Percentiles rank a stretch among this genome's conserved stretches.
Conservation (phyloP, 108 stramenopile species). For the Fragilariopsis cylindrus region DNA sequence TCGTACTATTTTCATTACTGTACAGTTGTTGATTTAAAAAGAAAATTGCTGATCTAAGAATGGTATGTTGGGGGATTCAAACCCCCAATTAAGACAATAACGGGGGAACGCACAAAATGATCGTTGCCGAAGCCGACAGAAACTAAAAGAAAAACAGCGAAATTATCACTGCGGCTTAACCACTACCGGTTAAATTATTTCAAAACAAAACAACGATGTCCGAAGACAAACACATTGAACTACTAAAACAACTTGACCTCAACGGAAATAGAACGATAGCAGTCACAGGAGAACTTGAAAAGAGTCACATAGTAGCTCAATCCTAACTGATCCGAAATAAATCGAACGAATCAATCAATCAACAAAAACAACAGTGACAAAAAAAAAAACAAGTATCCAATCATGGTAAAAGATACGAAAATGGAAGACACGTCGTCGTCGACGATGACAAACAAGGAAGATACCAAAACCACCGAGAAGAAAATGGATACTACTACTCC, state of each 20-base stretch:
- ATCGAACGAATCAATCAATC: neutral
- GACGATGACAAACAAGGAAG: constrained; percentile 9
- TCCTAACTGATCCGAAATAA: neutral
- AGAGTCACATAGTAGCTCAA: neutral
- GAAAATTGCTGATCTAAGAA: no score
- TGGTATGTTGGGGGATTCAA: constrained; percentile 5
- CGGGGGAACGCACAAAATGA: neutral
- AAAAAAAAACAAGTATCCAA: neutral
- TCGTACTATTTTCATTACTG: no score
- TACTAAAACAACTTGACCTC: neutral
- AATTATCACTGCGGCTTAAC: neutral
- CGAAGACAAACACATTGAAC: neutral
- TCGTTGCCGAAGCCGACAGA: constrained; percentile 3
- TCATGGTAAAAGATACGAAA: constrained; percentile 30
- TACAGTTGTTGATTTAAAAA: no score
- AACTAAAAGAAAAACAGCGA: neutral
- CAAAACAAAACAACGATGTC: neutral
- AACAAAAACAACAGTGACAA: neutral
- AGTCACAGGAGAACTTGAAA: no score
- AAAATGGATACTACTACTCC: neutral
- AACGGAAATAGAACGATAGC: neutral
- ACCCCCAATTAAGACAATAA: constrained; percentile 25
- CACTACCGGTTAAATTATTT: neutral
- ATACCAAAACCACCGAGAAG: neutral
- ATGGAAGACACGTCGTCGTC: constrained; percentile 24